Conservation (phyloP, 163 green algal genomes). For the Dunaliella salina region DNA sequence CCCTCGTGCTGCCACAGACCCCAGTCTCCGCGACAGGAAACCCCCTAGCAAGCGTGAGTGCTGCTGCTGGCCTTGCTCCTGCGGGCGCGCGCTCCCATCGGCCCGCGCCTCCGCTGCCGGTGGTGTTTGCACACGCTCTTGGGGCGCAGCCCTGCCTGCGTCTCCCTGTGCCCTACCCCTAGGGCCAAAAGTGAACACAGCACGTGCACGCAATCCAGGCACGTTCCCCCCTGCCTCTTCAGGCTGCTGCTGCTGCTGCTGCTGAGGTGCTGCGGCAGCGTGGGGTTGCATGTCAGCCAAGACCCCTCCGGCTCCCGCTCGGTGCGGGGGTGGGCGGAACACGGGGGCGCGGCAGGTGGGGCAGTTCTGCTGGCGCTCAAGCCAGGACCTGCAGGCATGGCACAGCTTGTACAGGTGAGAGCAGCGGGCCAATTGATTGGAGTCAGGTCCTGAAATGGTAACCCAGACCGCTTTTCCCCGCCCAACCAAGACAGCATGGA, state of each 20-base stretch:
- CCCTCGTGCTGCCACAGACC: too few relatives aligned
- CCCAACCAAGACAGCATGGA: too few relatives aligned
- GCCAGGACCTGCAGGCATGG: slow-evolving; percentile 66
- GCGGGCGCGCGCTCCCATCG: too few relatives aligned
- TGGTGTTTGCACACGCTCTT: background rate
- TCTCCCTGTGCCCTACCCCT: background rate
- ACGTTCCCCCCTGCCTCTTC: background rate
- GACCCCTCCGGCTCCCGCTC: slow-evolving; percentile 11
- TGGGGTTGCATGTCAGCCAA: background rate
- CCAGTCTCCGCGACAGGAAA: too few relatives aligned
- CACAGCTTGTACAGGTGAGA: too few relatives aligned
- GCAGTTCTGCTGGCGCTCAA: slow-evolving; percentile 90
- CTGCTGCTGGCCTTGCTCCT: too few relatives aligned
- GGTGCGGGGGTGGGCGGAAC: slow-evolving; percentile 29
- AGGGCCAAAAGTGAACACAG: background rate
- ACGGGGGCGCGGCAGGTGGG: slow-evolving; percentile 81
- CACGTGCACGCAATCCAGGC: background rate
- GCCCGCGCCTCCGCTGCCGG: too few relatives aligned
- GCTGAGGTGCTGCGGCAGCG: slow-evolving; percentile 1
- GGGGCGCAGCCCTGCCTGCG: background rate
- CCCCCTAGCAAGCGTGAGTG: too few relatives aligned
- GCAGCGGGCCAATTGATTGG: too few relatives aligned
- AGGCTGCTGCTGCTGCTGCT: background rate
- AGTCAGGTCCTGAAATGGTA: too few relatives aligned
- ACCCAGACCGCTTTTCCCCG: too few relatives aligned